Evolutionary conservation across 2,329 filamentous ascomycete species (phyloP).

Genomic region (Arthrobotrys entomopaga): DNA sequence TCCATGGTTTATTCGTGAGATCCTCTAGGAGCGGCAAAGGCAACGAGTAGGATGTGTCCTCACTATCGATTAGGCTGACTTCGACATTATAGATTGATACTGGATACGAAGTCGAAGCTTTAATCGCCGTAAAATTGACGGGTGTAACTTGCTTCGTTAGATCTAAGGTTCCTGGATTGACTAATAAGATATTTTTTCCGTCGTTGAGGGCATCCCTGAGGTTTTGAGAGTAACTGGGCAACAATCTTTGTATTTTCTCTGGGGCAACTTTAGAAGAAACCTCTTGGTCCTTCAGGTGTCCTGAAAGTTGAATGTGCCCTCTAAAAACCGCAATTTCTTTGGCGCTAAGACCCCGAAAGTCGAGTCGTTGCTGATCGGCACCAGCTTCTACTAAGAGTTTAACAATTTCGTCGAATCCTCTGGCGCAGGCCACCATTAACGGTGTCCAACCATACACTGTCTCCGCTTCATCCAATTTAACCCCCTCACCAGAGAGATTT

Average conservation of each 20-base stretch:
- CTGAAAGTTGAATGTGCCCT: constrained; percentile 71
- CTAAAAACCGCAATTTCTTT: constrained; percentile 90
- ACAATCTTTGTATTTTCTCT: not conserved
- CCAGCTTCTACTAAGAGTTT: constrained; percentile 80
- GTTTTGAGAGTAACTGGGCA: not conserved
- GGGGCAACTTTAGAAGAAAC: not conserved
- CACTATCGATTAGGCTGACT: not conserved
- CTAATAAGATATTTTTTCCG: not conserved
- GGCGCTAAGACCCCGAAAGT: constrained; percentile 92
- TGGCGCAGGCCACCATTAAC: constrained; percentile 81
- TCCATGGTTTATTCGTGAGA: not conserved
- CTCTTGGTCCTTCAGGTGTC: not conserved
- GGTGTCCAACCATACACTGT: constrained; percentile 92
- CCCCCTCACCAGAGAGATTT: constrained; percentile 75
- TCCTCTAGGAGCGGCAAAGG: not conserved
- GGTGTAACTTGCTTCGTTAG: not conserved
- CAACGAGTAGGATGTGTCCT: not conserved
- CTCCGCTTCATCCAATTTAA: constrained; percentile 71
- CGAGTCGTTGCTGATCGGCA: constrained; percentile 76
- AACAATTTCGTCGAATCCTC: constrained; percentile 80
- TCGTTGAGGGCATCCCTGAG: not conserved
- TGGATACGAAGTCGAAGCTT: constrained; percentile 1
- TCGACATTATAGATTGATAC: not conserved
- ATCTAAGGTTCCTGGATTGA: constrained; percentile 10
- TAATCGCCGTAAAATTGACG: not conserved